Evolutionary conservation across 345 rosid species (phyloP).

Genomic region (Gossypium anomalum): DNA sequence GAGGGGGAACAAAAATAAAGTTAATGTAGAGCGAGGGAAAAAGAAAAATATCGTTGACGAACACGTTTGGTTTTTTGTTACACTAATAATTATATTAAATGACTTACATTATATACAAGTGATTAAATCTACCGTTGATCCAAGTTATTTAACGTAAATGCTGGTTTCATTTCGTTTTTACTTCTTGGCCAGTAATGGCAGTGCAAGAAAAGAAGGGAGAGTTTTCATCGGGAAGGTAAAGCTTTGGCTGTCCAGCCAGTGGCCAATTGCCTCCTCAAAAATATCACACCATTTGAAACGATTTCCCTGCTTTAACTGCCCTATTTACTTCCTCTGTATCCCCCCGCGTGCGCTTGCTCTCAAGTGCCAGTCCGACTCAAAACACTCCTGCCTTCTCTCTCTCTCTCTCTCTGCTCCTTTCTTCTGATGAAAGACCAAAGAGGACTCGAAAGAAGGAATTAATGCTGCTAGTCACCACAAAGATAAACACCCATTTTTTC

Average conservation of each 20-base stretch:
- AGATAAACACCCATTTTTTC: constrained; percentile 35
- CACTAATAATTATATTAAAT: too few relatives aligned
- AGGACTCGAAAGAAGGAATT: not conserved
- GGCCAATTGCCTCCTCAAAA: constrained; percentile 7
- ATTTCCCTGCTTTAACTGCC: not conserved
- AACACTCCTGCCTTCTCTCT: not conserved
- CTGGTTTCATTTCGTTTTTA: too few relatives aligned
- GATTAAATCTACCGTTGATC: too few relatives aligned
- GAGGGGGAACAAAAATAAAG: too few relatives aligned
- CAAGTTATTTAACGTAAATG: too few relatives aligned
- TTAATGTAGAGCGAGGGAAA: too few relatives aligned
- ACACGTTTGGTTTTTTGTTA: too few relatives aligned
- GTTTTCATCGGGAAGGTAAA: constrained; percentile 90
- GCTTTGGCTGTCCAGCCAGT: constrained; percentile 10
- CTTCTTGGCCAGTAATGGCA: constrained; percentile 54
- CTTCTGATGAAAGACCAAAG: not conserved
- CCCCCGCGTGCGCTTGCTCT: constrained; percentile 32
- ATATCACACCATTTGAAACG: not conserved
- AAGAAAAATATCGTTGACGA: too few relatives aligned
- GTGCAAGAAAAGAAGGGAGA: constrained; percentile 44
- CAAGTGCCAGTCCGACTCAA: constrained; percentile 14
- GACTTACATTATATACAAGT: too few relatives aligned
- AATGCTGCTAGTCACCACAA: constrained; percentile 16
- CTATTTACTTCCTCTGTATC: not conserved
- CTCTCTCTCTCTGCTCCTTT: not conserved